These are phyloP conservation scores for Dioscorea zingiberensis DNA, from an alignment of 106 monocot genomes.

Conservation along the genomic window DNA sequence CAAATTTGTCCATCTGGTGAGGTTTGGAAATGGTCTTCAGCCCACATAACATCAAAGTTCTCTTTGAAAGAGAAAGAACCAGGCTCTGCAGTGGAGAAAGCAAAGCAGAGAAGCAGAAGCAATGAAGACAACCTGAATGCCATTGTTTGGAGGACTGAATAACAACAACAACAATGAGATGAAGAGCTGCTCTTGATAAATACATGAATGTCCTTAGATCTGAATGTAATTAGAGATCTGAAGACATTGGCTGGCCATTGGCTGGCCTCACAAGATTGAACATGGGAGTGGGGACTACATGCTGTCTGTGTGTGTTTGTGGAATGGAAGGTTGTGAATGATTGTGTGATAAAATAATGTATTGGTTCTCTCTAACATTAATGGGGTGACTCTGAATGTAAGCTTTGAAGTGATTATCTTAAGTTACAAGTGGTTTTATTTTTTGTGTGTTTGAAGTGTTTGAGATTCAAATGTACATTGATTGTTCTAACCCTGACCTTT, in stretches of 20 bases:
- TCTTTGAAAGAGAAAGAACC: constrained; percentile 52
- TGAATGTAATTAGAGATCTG: background rate
- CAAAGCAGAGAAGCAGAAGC: constrained; percentile 13
- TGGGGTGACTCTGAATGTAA: background rate
- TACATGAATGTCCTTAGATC: background rate
- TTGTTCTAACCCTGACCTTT: no score
- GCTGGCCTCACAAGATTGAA: background rate
- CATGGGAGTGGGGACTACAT: constrained; percentile 10
- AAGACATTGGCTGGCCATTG: constrained; percentile 6
- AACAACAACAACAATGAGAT: background rate
- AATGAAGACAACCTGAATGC: constrained; percentile 10
- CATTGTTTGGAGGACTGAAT: constrained; percentile 6
- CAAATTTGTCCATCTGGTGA: constrained; percentile 83
- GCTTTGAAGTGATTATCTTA: background rate
- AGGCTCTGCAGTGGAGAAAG: constrained; percentile 8
- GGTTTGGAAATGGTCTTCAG: constrained; percentile 73
- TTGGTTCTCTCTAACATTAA: constrained; percentile 2
- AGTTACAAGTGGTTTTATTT: no score
- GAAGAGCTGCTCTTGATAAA: background rate
- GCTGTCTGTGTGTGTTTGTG: background rate
- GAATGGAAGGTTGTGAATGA: constrained; percentile 1
- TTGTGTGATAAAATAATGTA: background rate
- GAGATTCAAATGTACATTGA: no score
- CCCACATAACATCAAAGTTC: constrained; percentile 61
- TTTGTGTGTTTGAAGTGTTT: no score